Conservation (phyloP, 345 rosid species). For the Salix arbutifolia region DNA sequence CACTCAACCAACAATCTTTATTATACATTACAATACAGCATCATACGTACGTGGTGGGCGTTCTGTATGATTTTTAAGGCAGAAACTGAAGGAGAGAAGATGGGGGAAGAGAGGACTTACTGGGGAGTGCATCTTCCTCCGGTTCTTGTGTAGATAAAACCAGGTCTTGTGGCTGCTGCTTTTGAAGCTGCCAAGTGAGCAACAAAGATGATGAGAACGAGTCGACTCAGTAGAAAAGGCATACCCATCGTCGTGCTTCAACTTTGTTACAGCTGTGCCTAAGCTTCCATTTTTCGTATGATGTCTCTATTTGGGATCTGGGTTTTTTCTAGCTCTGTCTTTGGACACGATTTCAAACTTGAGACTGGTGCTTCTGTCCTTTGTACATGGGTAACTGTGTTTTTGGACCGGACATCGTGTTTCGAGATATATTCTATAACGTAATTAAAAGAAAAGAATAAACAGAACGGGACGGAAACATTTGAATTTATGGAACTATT, state of each 20-base stretch:
- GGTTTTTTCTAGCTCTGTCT: too few relatives aligned
- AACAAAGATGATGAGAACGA: neutral
- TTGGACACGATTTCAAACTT: neutral
- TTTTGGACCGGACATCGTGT: neutral
- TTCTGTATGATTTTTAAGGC: too few relatives aligned
- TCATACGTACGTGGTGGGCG: neutral
- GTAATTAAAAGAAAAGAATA: too few relatives aligned
- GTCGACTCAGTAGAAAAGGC: neutral
- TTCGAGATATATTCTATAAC: neutral
- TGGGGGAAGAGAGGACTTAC: slow-evolving; percentile 21
- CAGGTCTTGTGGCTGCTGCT: slow-evolving; percentile 29
- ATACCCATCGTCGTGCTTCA: neutral
- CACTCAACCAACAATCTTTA: neutral
- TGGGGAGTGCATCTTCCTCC: slow-evolving; percentile 85
- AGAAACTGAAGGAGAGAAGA: neutral
- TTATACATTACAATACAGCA: neutral
- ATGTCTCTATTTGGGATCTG: neutral
- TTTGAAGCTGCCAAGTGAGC: neutral
- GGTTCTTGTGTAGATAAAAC: slow-evolving; percentile 56
- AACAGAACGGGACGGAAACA: neutral
- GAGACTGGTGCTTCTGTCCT: neutral
- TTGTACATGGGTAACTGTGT: neutral
- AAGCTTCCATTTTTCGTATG: neutral
- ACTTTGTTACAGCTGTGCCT: too few relatives aligned
- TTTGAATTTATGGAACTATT: neutral